Evolutionary conservation across 2,329 filamentous ascomycete species (phyloP).

Genomic region (Neofusicoccum umdonicola): DNA sequence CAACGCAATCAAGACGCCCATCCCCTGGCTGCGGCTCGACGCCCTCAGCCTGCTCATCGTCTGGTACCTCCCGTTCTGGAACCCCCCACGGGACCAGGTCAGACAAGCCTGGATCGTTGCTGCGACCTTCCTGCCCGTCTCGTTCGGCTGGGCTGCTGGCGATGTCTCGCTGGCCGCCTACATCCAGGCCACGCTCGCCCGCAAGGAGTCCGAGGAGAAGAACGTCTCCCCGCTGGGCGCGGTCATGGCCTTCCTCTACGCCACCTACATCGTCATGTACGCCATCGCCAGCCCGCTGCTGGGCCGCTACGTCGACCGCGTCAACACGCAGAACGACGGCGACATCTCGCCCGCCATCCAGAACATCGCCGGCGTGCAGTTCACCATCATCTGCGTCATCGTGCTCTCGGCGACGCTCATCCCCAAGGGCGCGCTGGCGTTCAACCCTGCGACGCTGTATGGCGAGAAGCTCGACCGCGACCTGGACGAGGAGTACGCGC

Average conservation of each 20-base stretch:
- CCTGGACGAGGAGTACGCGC: constrained; percentile 4
- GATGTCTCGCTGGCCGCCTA: constrained; percentile 53
- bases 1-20: constrained; percentile 49
- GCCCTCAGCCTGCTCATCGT: constrained; percentile 47
- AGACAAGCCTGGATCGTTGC: constrained; percentile 48
- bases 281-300: constrained; percentile 46
- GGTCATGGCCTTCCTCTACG: constrained; percentile 54
- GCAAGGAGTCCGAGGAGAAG: constrained; percentile 44
- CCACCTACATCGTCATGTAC: constrained; percentile 49
- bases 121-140: constrained; percentile 47
- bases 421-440: constrained; percentile 42
- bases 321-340: constrained; percentile 31
- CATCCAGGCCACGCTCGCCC: constrained; percentile 50
- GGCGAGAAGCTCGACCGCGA: constrained; percentile 39
- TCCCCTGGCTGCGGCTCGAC: constrained; percentile 52
- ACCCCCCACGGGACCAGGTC: constrained; percentile 40
- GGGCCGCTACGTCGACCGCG: constrained; percentile 46
- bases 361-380: constrained; percentile 49
- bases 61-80: constrained; percentile 51
- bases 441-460: constrained; percentile 46
- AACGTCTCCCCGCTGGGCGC: constrained; percentile 51
- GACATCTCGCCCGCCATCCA: constrained; percentile 43
- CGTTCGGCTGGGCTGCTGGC: constrained; percentile 53
- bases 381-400: constrained; percentile 43
- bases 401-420: constrained; percentile 48